Conservation (phyloP, 768 basidiomycete genomes). For the Tricholoma saponaceum region DNA sequence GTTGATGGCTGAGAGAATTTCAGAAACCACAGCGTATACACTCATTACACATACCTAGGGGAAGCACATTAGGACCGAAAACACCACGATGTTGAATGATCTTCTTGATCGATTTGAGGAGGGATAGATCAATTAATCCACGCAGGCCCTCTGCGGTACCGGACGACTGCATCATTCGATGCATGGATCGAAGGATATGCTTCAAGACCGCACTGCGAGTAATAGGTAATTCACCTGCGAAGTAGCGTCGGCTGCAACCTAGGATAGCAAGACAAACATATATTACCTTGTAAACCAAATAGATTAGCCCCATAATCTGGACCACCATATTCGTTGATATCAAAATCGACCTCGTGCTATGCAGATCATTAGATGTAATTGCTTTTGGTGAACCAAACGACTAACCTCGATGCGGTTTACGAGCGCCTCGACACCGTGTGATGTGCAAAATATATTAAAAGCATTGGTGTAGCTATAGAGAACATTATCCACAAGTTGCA, state of each 20-base stretch:
- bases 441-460: constrained; percentile 81
- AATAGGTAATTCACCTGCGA: constrained; percentile 66
- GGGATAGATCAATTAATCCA: constrained; percentile 86
- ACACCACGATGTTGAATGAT: constrained; percentile 78
- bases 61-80: constrained; percentile 85
- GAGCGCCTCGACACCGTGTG: constrained; percentile 78
- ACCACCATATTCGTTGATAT: constrained; percentile 52
- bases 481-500: constrained; percentile 90
- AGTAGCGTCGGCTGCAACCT: background rate
- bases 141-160: constrained; percentile 93
- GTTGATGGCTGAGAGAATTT: constrained; percentile 64
- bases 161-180: constrained; percentile 96
- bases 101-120: constrained; percentile 81
- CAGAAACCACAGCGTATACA: background rate
- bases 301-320: constrained; percentile 41
- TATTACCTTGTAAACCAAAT: constrained; percentile 49
- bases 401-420: constrained; percentile 85
- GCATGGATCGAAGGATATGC: constrained; percentile 86
- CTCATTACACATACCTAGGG: constrained; percentile 60
- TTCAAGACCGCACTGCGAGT: constrained; percentile 80
- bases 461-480: constrained; percentile 87
- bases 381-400: constrained; percentile 8
- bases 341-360: constrained; percentile 66
- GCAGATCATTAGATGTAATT: constrained; percentile 6
- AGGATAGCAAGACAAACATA: constrained; percentile 3